phyloP scores from a whole-genome alignment of 2,329 filamentous ascomycete genomes.

The Xylogone sp. region DNA sequence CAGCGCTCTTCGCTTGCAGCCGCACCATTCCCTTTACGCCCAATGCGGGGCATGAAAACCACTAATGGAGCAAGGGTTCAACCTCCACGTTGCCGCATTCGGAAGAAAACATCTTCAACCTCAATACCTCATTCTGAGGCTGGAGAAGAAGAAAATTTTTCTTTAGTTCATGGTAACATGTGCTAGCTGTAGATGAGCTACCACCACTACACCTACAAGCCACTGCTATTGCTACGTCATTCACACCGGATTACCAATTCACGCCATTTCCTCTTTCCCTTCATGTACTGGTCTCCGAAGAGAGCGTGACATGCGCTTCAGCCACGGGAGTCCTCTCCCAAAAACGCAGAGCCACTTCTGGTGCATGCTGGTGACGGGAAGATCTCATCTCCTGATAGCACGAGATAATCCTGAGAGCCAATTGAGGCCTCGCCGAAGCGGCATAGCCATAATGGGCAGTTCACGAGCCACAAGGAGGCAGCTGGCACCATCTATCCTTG shows the following conservation, averaged over 20 bases:
- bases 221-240: not conserved
- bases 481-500: not conserved
- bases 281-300: no score
- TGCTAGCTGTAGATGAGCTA: not conserved
- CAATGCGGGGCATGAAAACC: slow-evolving; percentile 1
- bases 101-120: not conserved
- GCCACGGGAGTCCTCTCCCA: no score
- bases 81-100: not conserved
- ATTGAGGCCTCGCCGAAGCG: not conserved
- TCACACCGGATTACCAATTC: no score
- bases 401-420: not conserved
- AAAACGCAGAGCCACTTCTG: not conserved
- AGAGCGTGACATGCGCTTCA: no score
- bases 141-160: not conserved
- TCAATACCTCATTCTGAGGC: not conserved
- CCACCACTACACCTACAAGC: not conserved
- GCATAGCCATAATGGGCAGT: not conserved
- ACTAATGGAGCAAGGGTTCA: not conserved
- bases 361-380: not conserved
- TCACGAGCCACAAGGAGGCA: not conserved
- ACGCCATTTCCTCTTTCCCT: no score
- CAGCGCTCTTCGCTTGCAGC: not conserved
- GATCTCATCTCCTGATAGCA: no score
- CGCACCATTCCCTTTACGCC: not conserved
- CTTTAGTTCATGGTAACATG: not conserved